Evolutionary conservation across 2,329 filamentous ascomycete genomes (phyloP).

Genomic region (Dactylellina parvicollis): DNA sequence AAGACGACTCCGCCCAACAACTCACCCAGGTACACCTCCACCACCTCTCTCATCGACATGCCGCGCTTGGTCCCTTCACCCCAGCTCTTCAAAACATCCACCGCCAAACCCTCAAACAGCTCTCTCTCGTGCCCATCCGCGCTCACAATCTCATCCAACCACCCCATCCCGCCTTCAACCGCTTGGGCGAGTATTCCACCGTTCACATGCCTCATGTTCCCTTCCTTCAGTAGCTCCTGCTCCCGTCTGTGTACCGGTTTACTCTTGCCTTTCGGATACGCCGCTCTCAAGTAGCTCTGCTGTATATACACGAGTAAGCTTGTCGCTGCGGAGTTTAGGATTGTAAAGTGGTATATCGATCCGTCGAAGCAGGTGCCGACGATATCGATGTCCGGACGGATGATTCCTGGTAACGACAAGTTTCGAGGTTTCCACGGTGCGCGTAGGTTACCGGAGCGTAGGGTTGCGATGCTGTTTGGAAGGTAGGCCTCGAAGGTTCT

Average conservation of each 20-base stretch:
- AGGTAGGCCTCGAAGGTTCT: constrained; percentile 69
- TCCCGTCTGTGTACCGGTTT: constrained; percentile 24
- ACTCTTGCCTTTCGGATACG: constrained; percentile 15
- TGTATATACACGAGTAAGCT: constrained; percentile 33
- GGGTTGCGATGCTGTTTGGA: constrained; percentile 68
- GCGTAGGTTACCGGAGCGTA: constrained; percentile 67
- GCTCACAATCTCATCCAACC: constrained; percentile 15
- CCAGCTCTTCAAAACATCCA: constrained; percentile 7
- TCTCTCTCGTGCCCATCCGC: constrained; percentile 22
- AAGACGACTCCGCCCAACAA: constrained; percentile 30
- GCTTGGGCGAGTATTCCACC: constrained; percentile 17
- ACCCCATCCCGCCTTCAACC: constrained; percentile 1
- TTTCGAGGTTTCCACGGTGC: constrained; percentile 64
- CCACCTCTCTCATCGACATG: constrained; percentile 2
- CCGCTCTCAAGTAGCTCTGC: constrained; percentile 3
- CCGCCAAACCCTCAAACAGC: constrained; percentile 14
- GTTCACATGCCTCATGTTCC: constrained; percentile 25
- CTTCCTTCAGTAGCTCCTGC: constrained; percentile 34
- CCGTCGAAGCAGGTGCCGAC: constrained; percentile 76
- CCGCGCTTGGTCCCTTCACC: not conserved
- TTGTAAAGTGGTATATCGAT: constrained; percentile 73
- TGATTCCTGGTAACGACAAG: constrained; percentile 59
- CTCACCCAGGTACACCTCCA: constrained; percentile 30
- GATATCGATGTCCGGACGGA: constrained; percentile 65
- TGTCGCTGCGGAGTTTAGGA: constrained; percentile 65